Evolutionary conservation across 2,329 filamentous ascomycete genomes (phyloP), one percentile per base, ranked within the genome.

Genomic region (Gnomoniopsis smithogilvyi): DNA sequence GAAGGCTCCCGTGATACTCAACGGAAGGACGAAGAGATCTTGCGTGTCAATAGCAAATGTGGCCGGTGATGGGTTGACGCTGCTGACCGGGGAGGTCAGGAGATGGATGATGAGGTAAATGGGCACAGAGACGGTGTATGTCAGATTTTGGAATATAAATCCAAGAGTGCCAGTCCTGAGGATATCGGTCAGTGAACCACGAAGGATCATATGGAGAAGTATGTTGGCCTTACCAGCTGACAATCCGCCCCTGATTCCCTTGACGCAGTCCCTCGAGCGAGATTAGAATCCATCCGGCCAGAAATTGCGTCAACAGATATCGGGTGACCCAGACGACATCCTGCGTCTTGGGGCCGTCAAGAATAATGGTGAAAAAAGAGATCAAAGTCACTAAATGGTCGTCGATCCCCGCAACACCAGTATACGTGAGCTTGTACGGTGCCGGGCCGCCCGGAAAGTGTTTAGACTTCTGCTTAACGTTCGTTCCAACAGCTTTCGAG

Each of bases 1-100:
- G 63, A 75, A 82, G 8, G 76, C 75, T 2, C 80, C 41, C 1
- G 70, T 58, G 45, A 78, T 72, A n/a, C 73, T 69, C 8, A 74
- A 33, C 2, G 78, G 78, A 1, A 80, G 65, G 3, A 74, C 3
- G 33, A 10, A 19, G 19, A 51, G 30, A n/a, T 62, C 60, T 14
- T 41, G 15, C 7, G 36, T 6, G 43, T 51, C 22, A 43, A 62
- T 22, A 14, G 41, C 17, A 8, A 62, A 19, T 21, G 26, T n/a
- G 7, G 30, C 17, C 8, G 49, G 21, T 10, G 26, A 26, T 19
- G 45, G 48, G 33, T 21, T 34, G 48, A 24, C 21, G 26, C 21
- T n/a, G 41, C 34, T 45, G 10, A 61, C 34, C 0, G 63, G 63
- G 19, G 64, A 65, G 26, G 62, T 63, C 51, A 66, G 48, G 33